phyloP scores from a whole-genome alignment of 345 rosid genomes.

The Eucalyptus viminalis region DNA sequence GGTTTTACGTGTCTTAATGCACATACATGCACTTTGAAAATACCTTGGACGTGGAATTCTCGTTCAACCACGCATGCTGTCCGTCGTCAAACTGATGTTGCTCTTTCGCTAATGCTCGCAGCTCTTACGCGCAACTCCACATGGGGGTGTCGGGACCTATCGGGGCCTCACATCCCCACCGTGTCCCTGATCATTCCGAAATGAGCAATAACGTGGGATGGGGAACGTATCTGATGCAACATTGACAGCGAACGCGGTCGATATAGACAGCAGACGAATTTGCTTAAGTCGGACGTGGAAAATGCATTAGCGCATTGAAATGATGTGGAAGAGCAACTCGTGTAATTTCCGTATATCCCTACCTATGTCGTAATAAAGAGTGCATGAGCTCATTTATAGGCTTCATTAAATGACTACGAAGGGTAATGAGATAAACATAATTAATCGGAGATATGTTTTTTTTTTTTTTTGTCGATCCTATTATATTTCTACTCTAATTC shows the following conservation, averaged over 20 bases:
- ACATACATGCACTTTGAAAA: not conserved
- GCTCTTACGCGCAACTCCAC: not conserved
- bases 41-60: not conserved
- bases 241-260: not conserved
- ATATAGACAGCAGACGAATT: not conserved
- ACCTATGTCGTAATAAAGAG: not conserved
- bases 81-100: not conserved
- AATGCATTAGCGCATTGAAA: not conserved
- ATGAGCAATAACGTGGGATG: not conserved
- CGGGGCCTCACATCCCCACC: not conserved
- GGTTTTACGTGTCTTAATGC: not conserved
- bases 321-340: not conserved
- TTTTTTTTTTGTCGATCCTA: rapidly evolving
- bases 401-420: not conserved
- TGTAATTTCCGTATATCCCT: not conserved
- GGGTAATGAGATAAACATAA: not conserved
- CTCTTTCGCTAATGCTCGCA: not conserved
- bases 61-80: not conserved
- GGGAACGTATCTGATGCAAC: not conserved
- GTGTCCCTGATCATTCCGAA: not conserved
- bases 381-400: not conserved
- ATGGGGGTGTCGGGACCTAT: not conserved
- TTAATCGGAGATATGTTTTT: not conserved
- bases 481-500: rapidly evolving
- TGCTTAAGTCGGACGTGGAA: not conserved